Base-by-base conservation (phyloP, 441 rosid genomes). In the Populus hybrid region DNA sequence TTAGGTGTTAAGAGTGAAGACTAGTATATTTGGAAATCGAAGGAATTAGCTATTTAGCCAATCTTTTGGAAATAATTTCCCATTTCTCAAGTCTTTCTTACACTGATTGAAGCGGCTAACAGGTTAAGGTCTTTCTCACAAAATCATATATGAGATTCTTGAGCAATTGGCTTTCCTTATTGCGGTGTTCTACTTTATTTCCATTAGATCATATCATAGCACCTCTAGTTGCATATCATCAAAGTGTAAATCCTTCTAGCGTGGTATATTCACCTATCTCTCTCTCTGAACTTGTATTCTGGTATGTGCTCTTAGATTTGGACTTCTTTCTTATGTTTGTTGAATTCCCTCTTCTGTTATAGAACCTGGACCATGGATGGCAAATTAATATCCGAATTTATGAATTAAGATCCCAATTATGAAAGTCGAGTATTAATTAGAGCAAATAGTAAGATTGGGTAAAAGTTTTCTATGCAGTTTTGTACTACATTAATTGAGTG, bases 51-150 rank as follows among this genome's bases (percentile, higher is more conserved):
- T 3, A 4, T 23, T 21, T 63, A 67, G 70, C 42, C 67, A 11
- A 35, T 65, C n/a, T 42, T 26, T 1, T 28, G 42, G 5, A 6
- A 67, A 46, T 19, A 21, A 6, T 67, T 28, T 57, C 24, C 4
- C 21, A 67, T 28, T 67, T 75, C 78, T 61, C 32, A 23, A 65
- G 35, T 66, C 64, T 75, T 42, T n/a, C 35, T 42, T 30, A 42
- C 21, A n/a, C 9, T 28, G 32, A 28, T 26, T n/a, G 10, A 67
- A 67, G 26, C 2, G 7, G 53, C 23, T 69, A 69, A 11, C 66
- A 12, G 65, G 46, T 75, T 63, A 23, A 28, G 16, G 9, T 66
- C 61, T 32, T 32, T 42, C 53, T 19, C 16, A 65, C 21, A 28
- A 38, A 34, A 19, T 5, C 46, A 63, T 18, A 73, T 3, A 10